Percentiles rank a stretch among this genome's conserved stretches.
Evolutionary conservation across 2,329 filamentous ascomycete species (phyloP).

Genomic region (Trichoderma sp.): DNA sequence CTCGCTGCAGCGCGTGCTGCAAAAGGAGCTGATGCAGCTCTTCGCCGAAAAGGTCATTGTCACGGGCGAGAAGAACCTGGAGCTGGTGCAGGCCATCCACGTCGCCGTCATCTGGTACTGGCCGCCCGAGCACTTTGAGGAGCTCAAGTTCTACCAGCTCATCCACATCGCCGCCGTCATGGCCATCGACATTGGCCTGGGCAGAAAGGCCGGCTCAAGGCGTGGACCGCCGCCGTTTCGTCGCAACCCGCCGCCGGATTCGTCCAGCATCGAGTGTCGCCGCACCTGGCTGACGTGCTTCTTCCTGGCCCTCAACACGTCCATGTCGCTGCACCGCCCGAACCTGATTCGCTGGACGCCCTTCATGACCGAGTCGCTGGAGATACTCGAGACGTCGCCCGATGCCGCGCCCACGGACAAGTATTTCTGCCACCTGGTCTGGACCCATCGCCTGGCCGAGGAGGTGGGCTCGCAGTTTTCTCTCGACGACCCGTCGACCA

Average conservation of each 20-base stretch:
- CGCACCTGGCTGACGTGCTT: slow-evolving; percentile 60
- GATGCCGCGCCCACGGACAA: slow-evolving; percentile 56
- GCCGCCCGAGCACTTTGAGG: slow-evolving; percentile 77
- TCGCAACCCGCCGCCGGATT: slow-evolving; percentile 45
- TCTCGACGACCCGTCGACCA: slow-evolving; percentile 59
- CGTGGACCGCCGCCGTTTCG: slow-evolving; percentile 36
- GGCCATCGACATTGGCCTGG: slow-evolving; percentile 79
- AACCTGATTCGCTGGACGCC: slow-evolving; percentile 57
- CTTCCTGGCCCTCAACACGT: slow-evolving; percentile 56
- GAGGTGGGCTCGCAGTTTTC: slow-evolving; percentile 65
- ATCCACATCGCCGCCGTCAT: slow-evolving; percentile 78
- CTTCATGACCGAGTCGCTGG: slow-evolving; percentile 59
- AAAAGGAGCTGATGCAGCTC: slow-evolving; percentile 66
- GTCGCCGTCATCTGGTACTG: slow-evolving; percentile 80
- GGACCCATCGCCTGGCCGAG: slow-evolving; percentile 62
- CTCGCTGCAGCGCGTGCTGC: slow-evolving; percentile 57
- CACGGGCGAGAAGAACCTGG: slow-evolving; percentile 74
- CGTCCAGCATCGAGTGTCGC: slow-evolving; percentile 52
- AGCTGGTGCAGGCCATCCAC: slow-evolving; percentile 75
- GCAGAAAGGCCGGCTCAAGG: slow-evolving; percentile 35
- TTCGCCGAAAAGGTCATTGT: slow-evolving; percentile 73
- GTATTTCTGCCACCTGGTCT: slow-evolving; percentile 57
- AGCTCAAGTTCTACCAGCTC: slow-evolving; percentile 86
- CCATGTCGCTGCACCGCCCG: slow-evolving; percentile 59
- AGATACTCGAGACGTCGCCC: slow-evolving; percentile 51